Base-by-base conservation (phyloP, 2,329 filamentous ascomycete genomes). In the Berkeleyomyces rouxiae region DNA sequence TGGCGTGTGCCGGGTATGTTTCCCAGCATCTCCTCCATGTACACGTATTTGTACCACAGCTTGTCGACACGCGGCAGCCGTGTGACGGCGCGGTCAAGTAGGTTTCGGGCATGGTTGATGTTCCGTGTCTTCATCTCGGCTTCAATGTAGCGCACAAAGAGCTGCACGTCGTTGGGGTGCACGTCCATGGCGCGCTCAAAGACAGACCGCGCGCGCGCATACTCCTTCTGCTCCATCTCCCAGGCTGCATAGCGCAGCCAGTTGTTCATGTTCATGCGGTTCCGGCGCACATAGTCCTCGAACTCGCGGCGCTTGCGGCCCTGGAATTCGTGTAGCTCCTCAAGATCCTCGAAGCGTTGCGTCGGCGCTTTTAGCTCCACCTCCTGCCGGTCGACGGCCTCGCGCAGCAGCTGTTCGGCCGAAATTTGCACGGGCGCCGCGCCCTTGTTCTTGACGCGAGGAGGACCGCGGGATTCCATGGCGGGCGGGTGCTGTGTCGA, bases 31-130 rank as follows among this genome's bases (percentile, higher is more conserved):
- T 99, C 93, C 76, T 97, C 92, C 87, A 96, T 95, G 72, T 95
- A 96, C 36, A 95, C 90, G 77, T 96, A 99, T 73, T 97, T 97
- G 78, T 96, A 99, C 93, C 93, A 99, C 42, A 99, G 77, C 78
- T 97, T 97, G 72, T 97, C 90, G 47, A 97, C 83, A 63, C 93
- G 80, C 4, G 93, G 93, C 46, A 96, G 77, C 63, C 95, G 88
- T 0, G 90, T 90, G 61, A 97, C 89, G n/a, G 93, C 91, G 62
- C 93, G 86, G 72, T 99, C 93, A 61, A 99, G 82, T 60, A 99
- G 75, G 72, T 99, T 99, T 64, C 93, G 81, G 42, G 93, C 91
- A 79, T 97, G 92, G 72, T 96, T 96, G 78, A 99, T 96, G 72
- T 96, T 96, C 67, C 91, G 80, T 66, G 71, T 71, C 75, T 95